A percentile compares a stretch with the other conserved stretches of the same genome.
Evolutionary conservation across 352 stramenopile species (phyloP).

Genomic region (Globisporangium camurandrum): DNA sequence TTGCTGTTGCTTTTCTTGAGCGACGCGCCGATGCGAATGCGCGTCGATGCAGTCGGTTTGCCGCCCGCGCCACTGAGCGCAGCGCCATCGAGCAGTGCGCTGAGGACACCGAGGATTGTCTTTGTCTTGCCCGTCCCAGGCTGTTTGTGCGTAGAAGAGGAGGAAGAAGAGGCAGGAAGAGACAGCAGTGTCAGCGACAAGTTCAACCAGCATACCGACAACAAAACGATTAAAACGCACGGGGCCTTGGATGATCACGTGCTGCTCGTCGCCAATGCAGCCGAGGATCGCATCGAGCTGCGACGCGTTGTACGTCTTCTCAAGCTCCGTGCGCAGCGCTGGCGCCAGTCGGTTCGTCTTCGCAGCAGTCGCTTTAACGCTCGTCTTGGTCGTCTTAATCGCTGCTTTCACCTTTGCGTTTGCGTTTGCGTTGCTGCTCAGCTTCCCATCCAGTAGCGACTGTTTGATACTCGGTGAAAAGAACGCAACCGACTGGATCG

Average conservation of each 20-base stretch:
- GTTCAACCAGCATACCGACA: not conserved
- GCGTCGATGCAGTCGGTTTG: slow-evolving; percentile 43
- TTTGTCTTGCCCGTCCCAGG: slow-evolving; percentile 81
- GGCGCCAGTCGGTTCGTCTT: slow-evolving; percentile 23
- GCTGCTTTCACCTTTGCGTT: not conserved
- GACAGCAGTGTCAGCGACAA: not conserved
- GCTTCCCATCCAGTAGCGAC: slow-evolving; percentile 37
- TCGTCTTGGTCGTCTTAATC: not conserved
- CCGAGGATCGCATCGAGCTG: slow-evolving; percentile 67
- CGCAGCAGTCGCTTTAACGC: not conserved
- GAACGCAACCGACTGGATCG: slow-evolving; percentile 53
- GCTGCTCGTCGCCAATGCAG: slow-evolving; percentile 47
- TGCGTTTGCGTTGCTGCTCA: slow-evolving; percentile 6
- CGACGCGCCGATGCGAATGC: slow-evolving; percentile 68
- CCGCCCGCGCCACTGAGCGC: slow-evolving; percentile 34
- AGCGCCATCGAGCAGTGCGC: slow-evolving; percentile 61
- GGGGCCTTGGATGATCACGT: slow-evolving; percentile 78
- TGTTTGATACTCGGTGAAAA: slow-evolving; percentile 43
- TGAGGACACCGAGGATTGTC: slow-evolving; percentile 70
- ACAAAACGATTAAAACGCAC: slow-evolving; percentile 20
- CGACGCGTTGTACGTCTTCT: slow-evolving; percentile 62
- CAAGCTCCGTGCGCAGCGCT: slow-evolving; percentile 35
- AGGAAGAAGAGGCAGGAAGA: slow-evolving; percentile 1
- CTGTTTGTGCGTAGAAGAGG: slow-evolving; percentile 19
- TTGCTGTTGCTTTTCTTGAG: slow-evolving; percentile 26